phyloP scores from a whole-genome alignment of 345 rosid species.

The Hypericum perforatum region DNA sequence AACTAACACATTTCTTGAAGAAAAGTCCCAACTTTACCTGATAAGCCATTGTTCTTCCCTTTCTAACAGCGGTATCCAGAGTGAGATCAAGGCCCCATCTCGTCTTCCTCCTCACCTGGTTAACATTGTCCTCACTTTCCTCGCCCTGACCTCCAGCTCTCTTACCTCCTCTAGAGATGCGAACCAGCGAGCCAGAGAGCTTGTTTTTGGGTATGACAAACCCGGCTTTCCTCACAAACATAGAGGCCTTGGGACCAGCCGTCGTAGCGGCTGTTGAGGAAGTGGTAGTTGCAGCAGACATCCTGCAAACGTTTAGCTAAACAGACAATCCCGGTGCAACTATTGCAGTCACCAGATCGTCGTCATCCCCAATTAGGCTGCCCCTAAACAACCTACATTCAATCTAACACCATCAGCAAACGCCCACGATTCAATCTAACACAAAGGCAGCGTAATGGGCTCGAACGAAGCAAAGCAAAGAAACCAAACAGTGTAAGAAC shows the following conservation, averaged over 20 bases:
- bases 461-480: too few species aligned
- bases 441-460: neutral
- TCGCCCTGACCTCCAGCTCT: slow-evolving; percentile 27
- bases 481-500: neutral
- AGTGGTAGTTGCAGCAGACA: slow-evolving; percentile 29
- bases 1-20: neutral
- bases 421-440: slow-evolving; percentile 8
- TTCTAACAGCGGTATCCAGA: slow-evolving; percentile 53
- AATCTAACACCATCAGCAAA: too few species aligned
- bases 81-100: slow-evolving; percentile 80
- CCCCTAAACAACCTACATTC: too few species aligned
- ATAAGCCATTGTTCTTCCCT: slow-evolving; percentile 58
- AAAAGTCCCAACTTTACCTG: slow-evolving; percentile 46
- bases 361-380: too few species aligned
- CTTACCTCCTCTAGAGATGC: slow-evolving; percentile 50
- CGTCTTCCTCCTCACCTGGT: slow-evolving; percentile 56
- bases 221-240: slow-evolving; percentile 69
- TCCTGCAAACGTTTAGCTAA: slow-evolving; percentile 21
- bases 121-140: slow-evolving; percentile 28
- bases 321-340: slow-evolving; percentile 21
- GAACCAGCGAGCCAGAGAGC: slow-evolving; percentile 73
- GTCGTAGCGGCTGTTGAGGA: slow-evolving; percentile 26
- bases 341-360: slow-evolving; percentile 13
- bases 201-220: slow-evolving; percentile 92
- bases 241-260: slow-evolving; percentile 46